Evolutionary conservation across 2,329 filamentous ascomycete species (phyloP).

Genomic region (Chaetomiaceae sp.): DNA sequence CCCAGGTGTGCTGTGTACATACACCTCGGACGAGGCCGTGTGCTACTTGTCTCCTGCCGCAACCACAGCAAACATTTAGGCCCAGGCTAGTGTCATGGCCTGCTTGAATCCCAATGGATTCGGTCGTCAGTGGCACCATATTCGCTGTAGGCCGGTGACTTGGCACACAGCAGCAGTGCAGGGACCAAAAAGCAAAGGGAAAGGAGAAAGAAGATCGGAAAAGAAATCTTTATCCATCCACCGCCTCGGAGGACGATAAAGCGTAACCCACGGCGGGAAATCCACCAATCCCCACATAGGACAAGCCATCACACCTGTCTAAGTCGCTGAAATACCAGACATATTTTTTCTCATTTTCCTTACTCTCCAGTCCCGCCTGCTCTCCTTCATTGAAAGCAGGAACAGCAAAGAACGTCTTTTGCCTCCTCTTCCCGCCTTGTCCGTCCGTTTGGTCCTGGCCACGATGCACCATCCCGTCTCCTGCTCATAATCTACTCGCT

Average conservation of each 20-base stretch:
- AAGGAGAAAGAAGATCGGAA: conserved; percentile 8
- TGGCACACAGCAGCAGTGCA: conserved; percentile 24
- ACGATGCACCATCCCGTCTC: conserved; percentile 26
- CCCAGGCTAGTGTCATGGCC: conserved; percentile 23
- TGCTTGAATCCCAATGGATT: conserved; percentile 21
- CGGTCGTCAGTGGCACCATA: conserved; percentile 21
- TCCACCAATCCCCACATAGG: conserved; percentile 6
- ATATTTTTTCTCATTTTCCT: background rate
- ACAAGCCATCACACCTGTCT: background rate
- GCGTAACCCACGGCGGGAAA: background rate
- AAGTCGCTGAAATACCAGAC: conserved; percentile 14
- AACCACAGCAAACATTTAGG: conserved; percentile 11
- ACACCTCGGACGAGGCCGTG: conserved; percentile 16
- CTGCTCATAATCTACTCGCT: conserved; percentile 18
- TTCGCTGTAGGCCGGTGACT: conserved; percentile 19
- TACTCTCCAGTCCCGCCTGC: background rate
- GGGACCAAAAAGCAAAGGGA: conserved; percentile 14
- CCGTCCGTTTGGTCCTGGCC: conserved; percentile 14
- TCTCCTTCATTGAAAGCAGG: background rate
- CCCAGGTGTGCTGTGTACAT: conserved; percentile 1
- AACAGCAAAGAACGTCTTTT: conserved; percentile 1
- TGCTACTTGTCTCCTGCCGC: conserved; percentile 11
- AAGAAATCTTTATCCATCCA: conserved; percentile 14
- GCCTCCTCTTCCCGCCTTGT: conserved; percentile 10
- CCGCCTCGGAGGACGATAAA: conserved; percentile 7